Evolutionary conservation across 1,284 basidiomycete species (phyloP).

Genomic region (Boletellus sp.): DNA sequence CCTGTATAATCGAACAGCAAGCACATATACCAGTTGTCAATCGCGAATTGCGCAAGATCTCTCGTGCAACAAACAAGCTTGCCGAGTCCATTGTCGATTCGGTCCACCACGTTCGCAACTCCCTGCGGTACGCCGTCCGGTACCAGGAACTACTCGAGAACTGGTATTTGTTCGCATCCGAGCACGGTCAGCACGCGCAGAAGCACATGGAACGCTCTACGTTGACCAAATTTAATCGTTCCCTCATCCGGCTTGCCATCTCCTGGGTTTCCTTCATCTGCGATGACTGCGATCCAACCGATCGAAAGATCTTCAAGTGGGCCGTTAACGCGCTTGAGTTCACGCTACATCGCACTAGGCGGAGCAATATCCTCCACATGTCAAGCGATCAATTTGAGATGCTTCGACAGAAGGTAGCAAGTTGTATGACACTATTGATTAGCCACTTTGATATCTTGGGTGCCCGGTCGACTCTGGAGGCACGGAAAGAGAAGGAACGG

Average conservation of each 20-base stretch:
- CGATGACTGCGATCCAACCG: conserved; percentile 95
- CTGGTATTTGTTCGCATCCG: conserved; percentile 96
- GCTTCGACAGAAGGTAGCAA: conserved; percentile 89
- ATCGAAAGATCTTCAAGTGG: conserved; percentile 97
- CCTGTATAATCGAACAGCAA: conserved; percentile 79
- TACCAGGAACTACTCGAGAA: conserved; percentile 90
- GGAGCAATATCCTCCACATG: conserved; percentile 89
- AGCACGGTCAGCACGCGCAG: conserved; percentile 86
- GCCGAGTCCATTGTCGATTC: conserved; percentile 93
- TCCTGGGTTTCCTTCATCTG: conserved; percentile 99
- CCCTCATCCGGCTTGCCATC: conserved; percentile 85
- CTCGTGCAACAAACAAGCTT: conserved; percentile 82
- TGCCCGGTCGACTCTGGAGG: conserved; percentile 84
- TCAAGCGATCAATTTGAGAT: conserved; percentile 87
- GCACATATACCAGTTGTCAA: conserved; percentile 92
- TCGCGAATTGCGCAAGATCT: conserved; percentile 87
- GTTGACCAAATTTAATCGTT: conserved; percentile 74
- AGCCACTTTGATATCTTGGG: conserved; percentile 98
- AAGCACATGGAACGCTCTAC: conserved; percentile 79
- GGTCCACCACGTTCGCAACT: conserved; percentile 76
- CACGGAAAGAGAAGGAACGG: conserved; percentile 85
- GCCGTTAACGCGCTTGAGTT: conserved; percentile 96
- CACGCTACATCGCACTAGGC: conserved; percentile 84
- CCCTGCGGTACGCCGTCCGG: conserved; percentile 58
- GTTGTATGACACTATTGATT: conserved; percentile 94